These are phyloP conservation scores for Ilyonectria destructans DNA, from an alignment of 2,329 filamentous ascomycete genomes.

Conservation along the genomic window DNA sequence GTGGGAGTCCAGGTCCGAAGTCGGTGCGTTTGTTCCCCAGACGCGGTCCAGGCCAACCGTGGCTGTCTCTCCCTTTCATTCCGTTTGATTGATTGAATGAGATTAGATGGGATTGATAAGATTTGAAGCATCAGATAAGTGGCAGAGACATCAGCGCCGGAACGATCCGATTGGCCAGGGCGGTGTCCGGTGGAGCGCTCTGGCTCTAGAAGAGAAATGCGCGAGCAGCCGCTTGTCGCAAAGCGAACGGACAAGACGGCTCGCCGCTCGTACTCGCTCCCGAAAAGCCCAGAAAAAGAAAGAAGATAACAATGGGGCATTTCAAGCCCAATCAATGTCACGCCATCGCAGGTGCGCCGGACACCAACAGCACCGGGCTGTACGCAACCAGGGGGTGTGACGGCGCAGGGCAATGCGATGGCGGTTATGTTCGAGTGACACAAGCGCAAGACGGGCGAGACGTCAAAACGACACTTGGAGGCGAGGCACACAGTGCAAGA, in stretches of 20 bases:
- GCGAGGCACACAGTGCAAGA: neutral
- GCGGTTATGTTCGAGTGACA: slow-evolving; percentile 1
- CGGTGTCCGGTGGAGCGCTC: slow-evolving; percentile 6
- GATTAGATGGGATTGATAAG: slow-evolving; percentile 54
- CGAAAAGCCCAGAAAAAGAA: neutral
- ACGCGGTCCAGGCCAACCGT: neutral
- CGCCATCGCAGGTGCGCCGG: slow-evolving; percentile 23
- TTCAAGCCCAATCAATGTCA: slow-evolving; percentile 22
- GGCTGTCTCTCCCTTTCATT: slow-evolving; percentile 18
- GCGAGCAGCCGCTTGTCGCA: neutral
- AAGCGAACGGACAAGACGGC: neutral
- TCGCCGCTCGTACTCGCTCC: slow-evolving; percentile 15
- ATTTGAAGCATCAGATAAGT: slow-evolving; percentile 40
- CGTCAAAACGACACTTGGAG: neutral
- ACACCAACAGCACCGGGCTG: slow-evolving; percentile 13
- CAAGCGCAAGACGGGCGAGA: slow-evolving; percentile 2
- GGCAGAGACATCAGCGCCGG: slow-evolving; percentile 25
- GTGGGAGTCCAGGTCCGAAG: slow-evolving; percentile 36
- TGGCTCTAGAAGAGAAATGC: neutral
- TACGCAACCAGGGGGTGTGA: neutral
- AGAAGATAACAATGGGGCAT: neutral
- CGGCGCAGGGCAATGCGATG: slow-evolving; percentile 2
- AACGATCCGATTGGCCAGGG: slow-evolving; percentile 41
- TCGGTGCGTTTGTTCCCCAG: slow-evolving; percentile 34
- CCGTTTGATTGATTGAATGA: slow-evolving; percentile 33